Evolutionary conservation across 495 filamentous ascomycete genomes (phyloP).

Genomic region (Jackrogersella multiformis): DNA sequence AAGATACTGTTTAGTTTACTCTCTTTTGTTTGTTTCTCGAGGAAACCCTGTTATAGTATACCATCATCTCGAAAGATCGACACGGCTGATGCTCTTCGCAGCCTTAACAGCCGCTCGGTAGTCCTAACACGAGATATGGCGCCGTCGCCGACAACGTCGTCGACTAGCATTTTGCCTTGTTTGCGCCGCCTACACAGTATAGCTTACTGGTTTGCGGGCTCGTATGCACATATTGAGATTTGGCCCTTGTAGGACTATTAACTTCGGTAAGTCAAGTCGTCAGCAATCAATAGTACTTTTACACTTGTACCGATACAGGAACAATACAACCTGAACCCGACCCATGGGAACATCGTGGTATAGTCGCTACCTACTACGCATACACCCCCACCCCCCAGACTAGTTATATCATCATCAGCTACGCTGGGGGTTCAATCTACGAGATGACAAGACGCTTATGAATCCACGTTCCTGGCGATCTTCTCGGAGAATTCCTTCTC

Average conservation of each 20-base stretch:
- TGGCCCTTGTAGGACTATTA: slow-evolving; percentile 8
- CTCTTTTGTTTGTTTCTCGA: slow-evolving; percentile 6
- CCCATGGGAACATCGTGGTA: slow-evolving; percentile 11
- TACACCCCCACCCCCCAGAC: neutral
- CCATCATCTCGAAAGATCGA: slow-evolving; percentile 30
- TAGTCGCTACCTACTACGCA: slow-evolving; percentile 1
- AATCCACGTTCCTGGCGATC: slow-evolving; percentile 14
- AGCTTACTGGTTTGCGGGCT: neutral
- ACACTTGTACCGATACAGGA: slow-evolving; percentile 17
- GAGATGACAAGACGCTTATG: slow-evolving; percentile 10
- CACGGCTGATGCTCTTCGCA: slow-evolving; percentile 38
- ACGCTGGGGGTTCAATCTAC: slow-evolving; percentile 8
- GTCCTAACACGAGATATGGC: slow-evolving; percentile 36
- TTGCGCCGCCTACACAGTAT: neutral
- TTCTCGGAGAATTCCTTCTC: neutral
- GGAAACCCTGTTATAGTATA: slow-evolving; percentile 22
- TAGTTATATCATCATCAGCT: neutral
- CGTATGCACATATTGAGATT: slow-evolving; percentile 22
- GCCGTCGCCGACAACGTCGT: slow-evolving; percentile 7
- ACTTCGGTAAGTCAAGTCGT: neutral
- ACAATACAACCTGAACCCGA: slow-evolving; percentile 1
- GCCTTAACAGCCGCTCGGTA: slow-evolving; percentile 26
- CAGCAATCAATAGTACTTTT: slow-evolving; percentile 18
- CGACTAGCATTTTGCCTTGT: slow-evolving; percentile 22
- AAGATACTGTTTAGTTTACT: slow-evolving; percentile 21